These are phyloP conservation scores for Globomyces pollinis-pini DNA, from an alignment of 192 early-diverging fungal genomes.

Conservation along the genomic window DNA sequence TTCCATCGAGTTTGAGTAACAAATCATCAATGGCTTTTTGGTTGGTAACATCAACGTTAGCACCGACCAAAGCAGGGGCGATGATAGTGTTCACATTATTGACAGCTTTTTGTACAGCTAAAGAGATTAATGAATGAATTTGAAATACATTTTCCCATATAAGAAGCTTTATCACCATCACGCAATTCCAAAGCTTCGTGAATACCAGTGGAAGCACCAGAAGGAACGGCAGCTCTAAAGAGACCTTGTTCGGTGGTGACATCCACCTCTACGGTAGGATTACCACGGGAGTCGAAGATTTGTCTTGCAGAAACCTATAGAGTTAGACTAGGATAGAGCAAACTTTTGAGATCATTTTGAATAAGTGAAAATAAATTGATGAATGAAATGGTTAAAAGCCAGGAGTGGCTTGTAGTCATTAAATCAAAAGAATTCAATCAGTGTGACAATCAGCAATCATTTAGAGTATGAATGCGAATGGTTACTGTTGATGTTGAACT, in stretches of 20 bases:
- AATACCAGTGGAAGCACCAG: conserved; percentile 96
- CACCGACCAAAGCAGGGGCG: conserved; percentile 67
- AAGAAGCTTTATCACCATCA: conserved; percentile 73
- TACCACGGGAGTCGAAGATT: conserved; percentile 98
- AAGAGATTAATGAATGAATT: background rate
- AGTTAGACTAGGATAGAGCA: no score
- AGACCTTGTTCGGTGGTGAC: conserved; percentile 78
- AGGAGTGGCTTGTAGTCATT: no score
- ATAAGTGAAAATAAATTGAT: no score
- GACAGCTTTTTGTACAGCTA: conserved; percentile 86
- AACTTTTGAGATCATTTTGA: no score
- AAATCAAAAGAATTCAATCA: no score
- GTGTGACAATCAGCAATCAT: no score
- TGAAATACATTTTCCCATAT: conserved; percentile 88
- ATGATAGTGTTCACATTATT: conserved; percentile 85
- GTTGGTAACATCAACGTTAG: conserved; percentile 75
- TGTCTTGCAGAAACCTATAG: conserved; percentile 91
- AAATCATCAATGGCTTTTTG: conserved; percentile 88
- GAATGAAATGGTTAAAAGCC: no score
- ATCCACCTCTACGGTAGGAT: conserved; percentile 98
- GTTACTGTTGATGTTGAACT: no score
- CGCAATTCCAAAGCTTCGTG: conserved; percentile 99
- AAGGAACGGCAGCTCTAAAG: conserved; percentile 96
- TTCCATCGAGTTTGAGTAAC: conserved; percentile 87
- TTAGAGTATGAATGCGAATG: no score